These are phyloP conservation scores for Vitis hybrid DNA, from an alignment of 177 flowering plant species.

Conservation along the genomic window DNA sequence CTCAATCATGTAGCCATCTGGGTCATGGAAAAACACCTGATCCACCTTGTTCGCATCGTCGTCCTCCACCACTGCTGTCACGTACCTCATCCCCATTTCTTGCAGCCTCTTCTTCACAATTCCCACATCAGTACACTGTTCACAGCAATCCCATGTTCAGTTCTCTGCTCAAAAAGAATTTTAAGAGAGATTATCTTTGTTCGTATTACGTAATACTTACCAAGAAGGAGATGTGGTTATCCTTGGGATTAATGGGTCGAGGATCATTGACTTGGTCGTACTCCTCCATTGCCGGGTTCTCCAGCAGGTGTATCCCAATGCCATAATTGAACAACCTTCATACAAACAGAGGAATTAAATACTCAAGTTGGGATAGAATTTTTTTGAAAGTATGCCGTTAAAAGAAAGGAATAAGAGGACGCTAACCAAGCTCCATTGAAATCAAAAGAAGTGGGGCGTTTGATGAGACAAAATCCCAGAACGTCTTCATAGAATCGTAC, in stretches of 20 bases:
- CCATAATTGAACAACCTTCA: conserved; percentile 69
- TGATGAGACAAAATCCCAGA: conserved; percentile 56
- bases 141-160: conserved; percentile 4
- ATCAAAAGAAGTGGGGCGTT: conserved; percentile 65
- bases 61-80: conserved; percentile 61
- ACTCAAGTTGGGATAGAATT: too few relatives aligned
- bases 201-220: conserved; percentile 18
- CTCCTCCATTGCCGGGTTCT: conserved; percentile 30
- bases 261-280: conserved; percentile 18
- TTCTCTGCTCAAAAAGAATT: too few relatives aligned
- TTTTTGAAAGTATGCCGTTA: background rate
- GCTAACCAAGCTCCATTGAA: conserved; percentile 66
- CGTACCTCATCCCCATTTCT: conserved; percentile 59
- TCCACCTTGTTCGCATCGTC: conserved; percentile 54
- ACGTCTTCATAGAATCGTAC: conserved; percentile 49
- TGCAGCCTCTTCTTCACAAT: conserved; percentile 50
- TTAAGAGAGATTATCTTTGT: too few relatives aligned
- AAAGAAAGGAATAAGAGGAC: background rate
- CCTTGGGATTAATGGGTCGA: conserved; percentile 67
- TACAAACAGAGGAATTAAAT: background rate
- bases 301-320: conserved; percentile 64
- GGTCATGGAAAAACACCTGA: conserved; percentile 85
- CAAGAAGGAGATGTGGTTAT: conserved; percentile 78
- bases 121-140: conserved; percentile 58
- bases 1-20: conserved; percentile 89